Evolutionary conservation across 2,329 filamentous ascomycete species (phyloP).

Genomic region (Biscogniauxia sp.): DNA sequence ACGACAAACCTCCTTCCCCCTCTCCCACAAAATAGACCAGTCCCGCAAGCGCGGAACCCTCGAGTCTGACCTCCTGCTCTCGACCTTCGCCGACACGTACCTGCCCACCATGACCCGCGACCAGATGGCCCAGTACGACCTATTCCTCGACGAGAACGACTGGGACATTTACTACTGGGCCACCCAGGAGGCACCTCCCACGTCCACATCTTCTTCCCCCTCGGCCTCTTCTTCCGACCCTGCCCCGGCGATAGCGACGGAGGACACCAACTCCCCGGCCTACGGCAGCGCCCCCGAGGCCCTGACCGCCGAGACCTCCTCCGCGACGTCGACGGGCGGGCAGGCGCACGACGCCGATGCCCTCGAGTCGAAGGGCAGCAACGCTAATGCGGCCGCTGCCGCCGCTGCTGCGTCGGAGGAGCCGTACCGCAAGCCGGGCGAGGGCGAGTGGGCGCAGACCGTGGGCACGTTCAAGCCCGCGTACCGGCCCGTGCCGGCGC

Average conservation of each 20-base stretch:
- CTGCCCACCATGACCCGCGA: conserved; percentile 69
- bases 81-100: conserved; percentile 84
- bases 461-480: conserved; percentile 91
- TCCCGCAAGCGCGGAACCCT: conserved; percentile 94
- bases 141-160: conserved; percentile 97
- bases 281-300: conserved; percentile 30
- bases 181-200: conserved; percentile 72
- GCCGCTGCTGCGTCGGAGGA: conserved; percentile 34
- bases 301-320: conserved; percentile 11
- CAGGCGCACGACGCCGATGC: conserved; percentile 24
- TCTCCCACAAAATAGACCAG: conserved; percentile 64
- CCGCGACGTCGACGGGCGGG: conserved; percentile 29
- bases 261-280: conserved; percentile 49
- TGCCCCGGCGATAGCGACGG: conserved; percentile 43
- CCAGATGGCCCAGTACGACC: conserved; percentile 82
- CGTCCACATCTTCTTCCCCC: conserved; percentile 45
- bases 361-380: conserved; percentile 26
- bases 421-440: conserved; percentile 30
- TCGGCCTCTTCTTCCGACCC: conserved; percentile 4
- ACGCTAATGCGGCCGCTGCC: conserved; percentile 25
- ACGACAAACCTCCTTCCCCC: neutral
- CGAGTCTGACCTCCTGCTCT: conserved; percentile 92
- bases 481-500: conserved; percentile 81
- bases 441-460: conserved; percentile 95
- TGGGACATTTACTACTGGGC: conserved; percentile 99